Evolutionary conservation across 441 rosid genomes (phyloP).

Genomic region (Gossypium lobatum): DNA sequence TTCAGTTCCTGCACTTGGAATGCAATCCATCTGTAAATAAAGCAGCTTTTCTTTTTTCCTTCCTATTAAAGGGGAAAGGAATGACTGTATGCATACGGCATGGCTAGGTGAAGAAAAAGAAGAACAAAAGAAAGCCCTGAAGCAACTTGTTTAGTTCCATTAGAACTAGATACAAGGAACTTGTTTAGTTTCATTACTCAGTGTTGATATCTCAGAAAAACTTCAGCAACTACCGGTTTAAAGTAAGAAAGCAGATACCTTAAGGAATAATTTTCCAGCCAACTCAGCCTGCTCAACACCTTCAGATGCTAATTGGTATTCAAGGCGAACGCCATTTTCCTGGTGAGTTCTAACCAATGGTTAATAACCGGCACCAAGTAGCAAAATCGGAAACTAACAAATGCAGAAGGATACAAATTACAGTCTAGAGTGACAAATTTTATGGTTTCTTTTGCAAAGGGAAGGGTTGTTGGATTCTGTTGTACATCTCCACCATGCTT

Average conservation of each 20-base stretch:
- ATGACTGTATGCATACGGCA: neutral
- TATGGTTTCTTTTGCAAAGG: too few relatives aligned
- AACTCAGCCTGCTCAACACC: conserved; percentile 66
- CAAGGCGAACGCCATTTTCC: conserved; percentile 70
- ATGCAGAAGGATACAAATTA: neutral
- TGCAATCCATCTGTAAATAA: neutral
- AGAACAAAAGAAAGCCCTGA: neutral
- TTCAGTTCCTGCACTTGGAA: conserved; percentile 51
- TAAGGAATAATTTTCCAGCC: conserved; percentile 63
- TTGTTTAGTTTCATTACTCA: neutral
- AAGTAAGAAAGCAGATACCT: conserved; percentile 30
- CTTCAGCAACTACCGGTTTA: too few relatives aligned
- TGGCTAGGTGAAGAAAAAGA: neutral
- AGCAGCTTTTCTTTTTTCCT: neutral
- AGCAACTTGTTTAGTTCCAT: neutral
- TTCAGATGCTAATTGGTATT: conserved; percentile 61
- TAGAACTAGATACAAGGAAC: too few relatives aligned
- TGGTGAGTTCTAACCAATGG: conserved; percentile 19
- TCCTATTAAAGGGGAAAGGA: neutral
- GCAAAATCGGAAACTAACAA: neutral
- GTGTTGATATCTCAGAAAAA: neutral
- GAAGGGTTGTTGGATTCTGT: too few relatives aligned
- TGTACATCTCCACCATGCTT: too few relatives aligned
- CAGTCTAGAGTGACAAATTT: neutral
- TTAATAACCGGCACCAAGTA: neutral